phyloP scores from a whole-genome alignment of 169 alveolate genomes.

The Eimeria acervulina region DNA sequence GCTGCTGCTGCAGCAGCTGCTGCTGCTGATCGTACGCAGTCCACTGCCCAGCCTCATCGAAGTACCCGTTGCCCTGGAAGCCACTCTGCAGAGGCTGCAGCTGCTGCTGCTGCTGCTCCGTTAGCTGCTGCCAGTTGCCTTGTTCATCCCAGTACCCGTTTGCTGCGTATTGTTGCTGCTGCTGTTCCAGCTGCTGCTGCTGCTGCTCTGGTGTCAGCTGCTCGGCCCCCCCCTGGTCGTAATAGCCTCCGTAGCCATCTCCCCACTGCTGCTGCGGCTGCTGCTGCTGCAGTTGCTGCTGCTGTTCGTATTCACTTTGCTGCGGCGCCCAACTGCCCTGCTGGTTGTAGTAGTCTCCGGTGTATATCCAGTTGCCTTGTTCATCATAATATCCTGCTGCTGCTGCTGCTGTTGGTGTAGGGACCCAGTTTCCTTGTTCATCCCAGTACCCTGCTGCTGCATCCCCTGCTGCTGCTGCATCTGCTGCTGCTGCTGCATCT shows the following conservation, averaged over 20 bases:
- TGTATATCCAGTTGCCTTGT: background rate
- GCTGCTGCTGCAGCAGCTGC: too few relatives aligned
- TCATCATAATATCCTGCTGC: background rate
- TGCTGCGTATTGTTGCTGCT: background rate
- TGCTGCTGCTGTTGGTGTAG: too few relatives aligned
- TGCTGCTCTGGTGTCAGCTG: too few relatives aligned
- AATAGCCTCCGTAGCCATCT: too few relatives aligned
- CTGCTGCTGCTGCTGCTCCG: conserved; percentile 15
- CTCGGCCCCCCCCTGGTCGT: too few relatives aligned
- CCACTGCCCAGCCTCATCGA: too few relatives aligned
- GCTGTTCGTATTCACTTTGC: background rate
- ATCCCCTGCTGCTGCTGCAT: too few relatives aligned
- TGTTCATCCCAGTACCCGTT: background rate
- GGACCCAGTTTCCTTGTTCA: too few relatives aligned
- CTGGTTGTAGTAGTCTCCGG: background rate
- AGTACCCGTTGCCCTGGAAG: background rate
- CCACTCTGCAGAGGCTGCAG: background rate
- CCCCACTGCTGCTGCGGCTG: too few relatives aligned
- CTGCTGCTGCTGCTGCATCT: too few relatives aligned
- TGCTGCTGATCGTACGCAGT: too few relatives aligned
- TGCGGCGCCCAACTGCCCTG: conserved; percentile 21
- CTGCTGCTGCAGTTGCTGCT: background rate
- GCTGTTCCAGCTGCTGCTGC: background rate
- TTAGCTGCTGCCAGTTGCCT: background rate
- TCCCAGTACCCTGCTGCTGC: too few relatives aligned